Base-by-base conservation (phyloP, 164 flowering plant species). In the Chimonanthus praecox region DNA sequence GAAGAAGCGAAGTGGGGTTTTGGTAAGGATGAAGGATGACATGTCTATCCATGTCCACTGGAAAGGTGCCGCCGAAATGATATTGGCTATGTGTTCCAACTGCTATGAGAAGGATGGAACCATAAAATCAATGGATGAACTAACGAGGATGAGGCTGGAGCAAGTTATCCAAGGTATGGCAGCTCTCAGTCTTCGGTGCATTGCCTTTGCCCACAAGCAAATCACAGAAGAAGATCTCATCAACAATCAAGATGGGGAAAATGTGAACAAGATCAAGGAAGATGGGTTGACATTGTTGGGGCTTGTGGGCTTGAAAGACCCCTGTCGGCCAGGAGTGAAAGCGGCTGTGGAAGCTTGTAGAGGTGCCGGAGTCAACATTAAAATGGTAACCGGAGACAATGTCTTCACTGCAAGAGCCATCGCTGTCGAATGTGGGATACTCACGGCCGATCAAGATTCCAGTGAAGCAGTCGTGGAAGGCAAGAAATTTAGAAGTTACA, bases 371-470 rank as follows among this genome's bases (percentile, higher is more conserved):
- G 89, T 89, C 16, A 71, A 73, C 21, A 72, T 89, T 70, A 86
- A 83, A 20, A 20, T 20, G 21, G 21, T 20, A 20, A 20, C 21
- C 0, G 21, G 21, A 20, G 21, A 20, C 21, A 62, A 87, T 89
- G 18, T 87, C 47, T 84, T 78, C 79, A 87, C 90, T 11, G 92
- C 92, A 6, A 86, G 60, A 80, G 87, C 90, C 2, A 86, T 89
- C 70, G 92, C 89, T 3, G 73, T 80, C 0, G 92, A 89, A 71
- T 87, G 90, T 48, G 92, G 90, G 9, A 88, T 87, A 16, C 82
- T 87, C 6, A 58, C 18, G 33, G 75, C 79, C 3, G 68, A 65
- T 49, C 66, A 76, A 1, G 82, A 77, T n/a, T 43, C 49, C 46
- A 33, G 20, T 20, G 87, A 66, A 67, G 80, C 73, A 10, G 86